These are phyloP conservation scores for Stachybotrys echinatus DNA, from an alignment of 2,329 filamentous ascomycete species.

Conservation along the genomic window DNA sequence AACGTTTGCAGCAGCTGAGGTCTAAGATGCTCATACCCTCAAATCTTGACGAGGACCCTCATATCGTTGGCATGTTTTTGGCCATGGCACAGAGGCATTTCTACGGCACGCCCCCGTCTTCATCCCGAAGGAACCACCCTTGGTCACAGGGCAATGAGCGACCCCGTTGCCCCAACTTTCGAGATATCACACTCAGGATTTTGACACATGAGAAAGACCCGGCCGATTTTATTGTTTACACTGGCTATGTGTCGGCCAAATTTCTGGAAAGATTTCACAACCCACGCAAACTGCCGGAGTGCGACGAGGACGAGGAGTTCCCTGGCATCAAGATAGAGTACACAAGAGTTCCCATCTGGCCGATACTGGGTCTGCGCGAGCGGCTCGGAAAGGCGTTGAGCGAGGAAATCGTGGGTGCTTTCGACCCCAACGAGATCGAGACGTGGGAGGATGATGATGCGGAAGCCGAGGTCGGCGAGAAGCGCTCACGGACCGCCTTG, in stretches of 20 bases:
- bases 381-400: constrained; percentile 49
- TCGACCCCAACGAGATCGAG: constrained; percentile 35
- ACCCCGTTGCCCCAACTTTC: constrained; percentile 28
- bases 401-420: constrained; percentile 39
- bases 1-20: constrained; percentile 39
- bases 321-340: constrained; percentile 40
- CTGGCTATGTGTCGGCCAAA: constrained; percentile 38
- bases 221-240: constrained; percentile 49
- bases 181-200: constrained; percentile 44
- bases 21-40: constrained; percentile 41
- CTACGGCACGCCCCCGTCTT: constrained; percentile 26
- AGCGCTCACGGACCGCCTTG: constrained; percentile 29
- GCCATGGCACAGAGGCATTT: constrained; percentile 53
- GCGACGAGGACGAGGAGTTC: constrained; percentile 16
- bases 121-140: constrained; percentile 17
- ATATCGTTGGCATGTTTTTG: constrained; percentile 46
- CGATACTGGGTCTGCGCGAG: constrained; percentile 49
- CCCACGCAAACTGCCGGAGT: constrained; percentile 33
- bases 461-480: constrained; percentile 23
- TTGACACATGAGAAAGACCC: constrained; percentile 44
- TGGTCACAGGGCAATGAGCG: constrained; percentile 14
- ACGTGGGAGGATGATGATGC: constrained; percentile 36
- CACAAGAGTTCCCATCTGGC: constrained; percentile 47
- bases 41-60: constrained; percentile 45
- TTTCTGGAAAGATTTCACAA: constrained; percentile 46